Evolutionary conservation across 2,329 filamentous ascomycete genomes (phyloP), one percentile per base, ranked within the genome.

Genomic region (Aspergillus bombycis): DNA sequence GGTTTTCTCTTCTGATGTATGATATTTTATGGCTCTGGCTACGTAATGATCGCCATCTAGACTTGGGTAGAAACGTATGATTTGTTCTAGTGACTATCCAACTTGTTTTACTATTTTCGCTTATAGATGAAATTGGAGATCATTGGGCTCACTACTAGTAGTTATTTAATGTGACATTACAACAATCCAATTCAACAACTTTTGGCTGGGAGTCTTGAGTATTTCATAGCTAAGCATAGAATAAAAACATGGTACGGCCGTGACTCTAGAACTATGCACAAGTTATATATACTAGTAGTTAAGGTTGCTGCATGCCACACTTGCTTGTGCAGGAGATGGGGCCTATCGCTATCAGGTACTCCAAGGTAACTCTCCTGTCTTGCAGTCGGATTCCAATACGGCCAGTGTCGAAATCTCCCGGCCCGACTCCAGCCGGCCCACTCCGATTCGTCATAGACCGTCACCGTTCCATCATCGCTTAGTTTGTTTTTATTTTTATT

Each of bases 271-370:
- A 36, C 34, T 46, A 28, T 26, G 21, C 45, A 48, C 11, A 46
- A 11, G 9, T 46, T 11, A 23, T 46, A 45, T 45, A 52, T n/a
- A n/a, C n/a, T n/a, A n/a, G n/a, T 32, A 53, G 6, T 53, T 53
- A 53, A 34, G 30, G 50, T 53, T 53, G 30, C 50, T 53, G 50
- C 50, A 53, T 21, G 50, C 28, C 50, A 53, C 14, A 53, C 26
- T n/a, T 34, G n/a, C 50, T 52, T 21, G 19, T 53, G 28, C 50
- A 48, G 45, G 12, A 46, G 34, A 19, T 23, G n/a, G n/a, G 19
- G 57, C 21, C 52, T 59, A 59, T 52, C 57, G 45, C 46, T 58
- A 52, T 58, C 57, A 28, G 56, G 46, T 58, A n/a, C n/a, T n/a
- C n/a, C n/a, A n/a, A n/a, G n/a, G n/a, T n/a, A n/a, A n/a, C n/a